Conservation (phyloP, 2,329 filamentous ascomycete species). For the Pestalotiopsis fici region DNA sequence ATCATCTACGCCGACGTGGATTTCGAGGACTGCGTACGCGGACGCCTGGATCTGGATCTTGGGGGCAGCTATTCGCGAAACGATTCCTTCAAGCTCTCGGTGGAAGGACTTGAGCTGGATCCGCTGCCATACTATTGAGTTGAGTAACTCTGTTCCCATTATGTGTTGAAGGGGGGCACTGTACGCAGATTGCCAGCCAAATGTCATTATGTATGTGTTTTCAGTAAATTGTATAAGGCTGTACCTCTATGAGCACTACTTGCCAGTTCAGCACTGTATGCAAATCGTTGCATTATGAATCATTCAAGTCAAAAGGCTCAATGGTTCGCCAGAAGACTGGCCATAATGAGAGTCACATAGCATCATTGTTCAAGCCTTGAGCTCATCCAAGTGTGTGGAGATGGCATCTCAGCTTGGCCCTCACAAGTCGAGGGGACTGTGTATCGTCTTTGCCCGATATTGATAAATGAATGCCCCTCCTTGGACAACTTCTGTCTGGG, state of each 20-base stretch:
- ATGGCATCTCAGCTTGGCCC: too few relatives aligned
- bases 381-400: too few relatives aligned
- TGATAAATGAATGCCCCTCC: too few relatives aligned
- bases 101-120: conserved; percentile 58
- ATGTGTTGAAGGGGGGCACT: not conserved
- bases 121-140: conserved; percentile 51
- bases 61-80: conserved; percentile 80
- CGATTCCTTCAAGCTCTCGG: conserved; percentile 62
- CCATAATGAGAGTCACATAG: too few relatives aligned
- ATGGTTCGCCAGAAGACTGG: too few relatives aligned
- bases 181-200: not conserved
- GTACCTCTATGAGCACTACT: not conserved
- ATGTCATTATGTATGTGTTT: not conserved
- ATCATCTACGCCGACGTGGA: conserved; percentile 76
- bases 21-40: conserved; percentile 83
- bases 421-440: too few relatives aligned
- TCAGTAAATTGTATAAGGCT: not conserved
- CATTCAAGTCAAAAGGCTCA: not conserved
- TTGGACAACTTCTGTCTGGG: too few relatives aligned
- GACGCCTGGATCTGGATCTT: conserved; percentile 79
- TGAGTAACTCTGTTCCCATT: too few relatives aligned
- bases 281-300: not conserved
- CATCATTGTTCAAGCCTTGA: too few relatives aligned
- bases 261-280: not conserved
- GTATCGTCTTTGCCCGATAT: too few relatives aligned